Percentiles rank a stretch among this genome's conserved stretches.
Conservation (phyloP, 805 yeast genomes). For the Aciculoconidium aculeatum region DNA sequence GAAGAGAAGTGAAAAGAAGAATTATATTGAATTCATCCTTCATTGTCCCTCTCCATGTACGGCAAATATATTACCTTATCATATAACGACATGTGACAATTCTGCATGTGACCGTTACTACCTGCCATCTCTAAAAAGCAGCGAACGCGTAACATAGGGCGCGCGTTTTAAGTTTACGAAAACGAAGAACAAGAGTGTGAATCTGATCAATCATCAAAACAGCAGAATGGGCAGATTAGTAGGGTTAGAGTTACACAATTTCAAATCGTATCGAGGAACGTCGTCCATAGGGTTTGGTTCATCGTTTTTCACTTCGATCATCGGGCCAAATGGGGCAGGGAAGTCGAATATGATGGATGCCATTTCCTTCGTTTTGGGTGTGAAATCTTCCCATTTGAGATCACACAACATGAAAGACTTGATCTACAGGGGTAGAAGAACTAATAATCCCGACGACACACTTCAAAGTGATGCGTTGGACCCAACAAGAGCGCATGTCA, state of each 20-base stretch:
- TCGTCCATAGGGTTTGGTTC: conserved; percentile 78
- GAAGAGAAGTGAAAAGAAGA: no score
- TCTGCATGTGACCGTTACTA: no score
- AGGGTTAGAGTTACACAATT: conserved; percentile 75
- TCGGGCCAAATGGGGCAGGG: conserved; percentile 99
- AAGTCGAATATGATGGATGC: conserved; percentile 98
- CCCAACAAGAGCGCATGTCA: conserved; percentile 63
- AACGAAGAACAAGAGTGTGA: no score
- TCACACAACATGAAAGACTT: conserved; percentile 70
- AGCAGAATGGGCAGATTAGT: conserved; percentile 70
- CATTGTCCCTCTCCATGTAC: no score
- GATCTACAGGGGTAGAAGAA: conserved; percentile 64
- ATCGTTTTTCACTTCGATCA: conserved; percentile 78
- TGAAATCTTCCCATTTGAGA: conserved; percentile 68
- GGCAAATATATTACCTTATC: no score
- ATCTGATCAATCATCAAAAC: no score
- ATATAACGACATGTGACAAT: no score
- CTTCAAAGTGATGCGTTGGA: conserved; percentile 21
- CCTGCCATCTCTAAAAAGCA: no score
- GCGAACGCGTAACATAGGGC: no score
- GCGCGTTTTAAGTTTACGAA: no score
- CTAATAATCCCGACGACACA: conserved; percentile 8
- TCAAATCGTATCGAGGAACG: conserved; percentile 84
- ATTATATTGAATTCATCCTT: no score
- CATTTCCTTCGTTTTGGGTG: conserved; percentile 88